Percentiles rank a stretch among this genome's conserved stretches.
Evolutionary conservation across 2,329 filamentous ascomycete genomes (phyloP).

Genomic region (Fusarium drepaniforme): DNA sequence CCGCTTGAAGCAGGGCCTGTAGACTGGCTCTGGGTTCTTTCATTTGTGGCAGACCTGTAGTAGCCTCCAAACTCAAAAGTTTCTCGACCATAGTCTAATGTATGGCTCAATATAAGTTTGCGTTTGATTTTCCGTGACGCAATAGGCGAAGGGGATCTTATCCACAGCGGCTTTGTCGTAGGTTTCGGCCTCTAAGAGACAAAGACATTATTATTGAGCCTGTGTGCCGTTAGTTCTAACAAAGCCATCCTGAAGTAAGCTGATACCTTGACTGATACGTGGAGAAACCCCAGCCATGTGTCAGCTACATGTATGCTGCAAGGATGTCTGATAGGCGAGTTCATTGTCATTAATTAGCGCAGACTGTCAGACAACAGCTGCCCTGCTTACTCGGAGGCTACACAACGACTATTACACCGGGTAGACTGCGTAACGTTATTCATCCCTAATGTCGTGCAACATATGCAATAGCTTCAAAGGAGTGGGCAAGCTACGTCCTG

Average conservation of each 20-base stretch:
- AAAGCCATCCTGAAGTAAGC: background rate
- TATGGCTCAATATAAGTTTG: too few relatives aligned
- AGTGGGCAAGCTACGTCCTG: background rate
- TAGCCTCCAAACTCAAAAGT: too few relatives aligned
- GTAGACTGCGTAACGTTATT: background rate
- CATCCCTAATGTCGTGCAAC: background rate
- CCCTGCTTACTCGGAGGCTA: background rate
- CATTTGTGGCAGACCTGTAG: too few relatives aligned
- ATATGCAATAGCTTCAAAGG: slow-evolving; percentile 4
- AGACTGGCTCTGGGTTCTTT: too few relatives aligned
- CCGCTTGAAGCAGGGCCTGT: too few relatives aligned
- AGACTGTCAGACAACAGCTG: background rate
- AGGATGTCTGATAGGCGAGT: background rate
- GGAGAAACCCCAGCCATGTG: background rate
- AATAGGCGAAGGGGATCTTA: too few relatives aligned
- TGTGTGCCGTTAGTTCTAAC: background rate
- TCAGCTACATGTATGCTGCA: background rate
- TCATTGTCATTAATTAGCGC: background rate
- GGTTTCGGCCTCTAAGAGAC: too few relatives aligned
- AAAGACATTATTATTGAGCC: background rate
- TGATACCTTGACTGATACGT: background rate
- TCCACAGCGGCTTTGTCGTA: too few relatives aligned
- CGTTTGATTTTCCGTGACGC: too few relatives aligned
- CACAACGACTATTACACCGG: background rate
- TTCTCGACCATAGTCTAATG: too few relatives aligned